Base-by-base conservation (phyloP, 768 basidiomycete genomes). In the Coprinellus micaceus region DNA sequence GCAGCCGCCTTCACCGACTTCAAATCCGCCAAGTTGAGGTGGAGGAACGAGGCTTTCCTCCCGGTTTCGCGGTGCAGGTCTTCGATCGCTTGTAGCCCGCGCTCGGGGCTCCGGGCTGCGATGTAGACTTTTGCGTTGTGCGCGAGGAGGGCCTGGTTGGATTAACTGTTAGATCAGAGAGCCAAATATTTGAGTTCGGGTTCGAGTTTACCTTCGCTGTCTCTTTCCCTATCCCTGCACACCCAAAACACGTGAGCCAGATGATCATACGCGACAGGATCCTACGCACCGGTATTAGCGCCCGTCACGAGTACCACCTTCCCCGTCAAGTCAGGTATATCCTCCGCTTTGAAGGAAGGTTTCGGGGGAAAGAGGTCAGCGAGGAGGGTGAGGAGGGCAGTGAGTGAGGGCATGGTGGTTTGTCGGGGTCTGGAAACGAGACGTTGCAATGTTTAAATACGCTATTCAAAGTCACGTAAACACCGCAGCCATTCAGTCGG, bases 71-170 rank as follows among this genome's bases (percentile, higher is more conserved):
- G 56, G 48, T 73, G 72, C 28, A 84, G 63, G 3, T 77, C 69
- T 25, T 58, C 60, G 24, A 82, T 75, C 76, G 9, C 59, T 63
- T n/a, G 68, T 61, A 1, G 72, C 75, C 54, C 73, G 82, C 24
- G 64, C 62, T 53, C 67, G n/a, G n/a, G 45, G 53, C 65, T 71
- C 2, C 82, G 73, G 21, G 72, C 69, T 0, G 77, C 79, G 17
- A 84, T 61, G 63, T 83, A 85, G 2, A 85, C 82, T 48, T 74
- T 79, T 22, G 77, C 80, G 57, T 78, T 74, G 55, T 76, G 75
- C 1, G 58, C 52, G 3, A 82, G 69, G 19, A 81, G 66, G 12
- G 67, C 73, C 76, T 79, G 13, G 11, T n/a, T 17, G 45, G 21
- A n/a, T 15, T 9, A 25, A 15, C 17, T 29, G 43, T 12, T n/a